Conservation (phyloP, 2,329 filamentous ascomycete species). For the Zasmidium cellare region DNA sequence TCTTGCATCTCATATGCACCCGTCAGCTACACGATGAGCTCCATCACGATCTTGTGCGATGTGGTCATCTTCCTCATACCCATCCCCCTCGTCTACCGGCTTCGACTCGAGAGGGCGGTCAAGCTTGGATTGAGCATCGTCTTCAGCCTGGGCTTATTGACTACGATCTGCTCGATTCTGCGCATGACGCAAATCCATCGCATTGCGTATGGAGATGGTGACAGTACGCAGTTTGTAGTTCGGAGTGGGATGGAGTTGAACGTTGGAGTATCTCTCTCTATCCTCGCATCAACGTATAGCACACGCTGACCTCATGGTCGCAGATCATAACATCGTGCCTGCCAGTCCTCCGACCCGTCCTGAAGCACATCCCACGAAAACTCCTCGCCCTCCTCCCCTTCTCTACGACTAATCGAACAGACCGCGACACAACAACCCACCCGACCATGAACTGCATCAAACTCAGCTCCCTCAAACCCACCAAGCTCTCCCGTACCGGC, state of each 20-base stretch:
- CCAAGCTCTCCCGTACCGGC: not conserved
- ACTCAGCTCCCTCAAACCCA: not conserved
- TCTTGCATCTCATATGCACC: constrained; percentile 90
- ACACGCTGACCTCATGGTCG: not conserved
- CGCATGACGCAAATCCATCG: constrained; percentile 17
- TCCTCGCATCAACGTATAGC: too few species aligned
- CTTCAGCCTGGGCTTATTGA: constrained; percentile 19
- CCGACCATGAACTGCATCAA: not conserved
- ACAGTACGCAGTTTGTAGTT: constrained; percentile 18
- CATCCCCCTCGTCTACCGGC: constrained; percentile 17
- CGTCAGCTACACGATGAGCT: constrained; percentile 75
- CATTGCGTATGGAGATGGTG: constrained; percentile 16
- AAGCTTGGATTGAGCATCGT: constrained; percentile 18
- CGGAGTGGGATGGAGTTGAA: constrained; percentile 18
- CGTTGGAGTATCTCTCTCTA: constrained; percentile 15
- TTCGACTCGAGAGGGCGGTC: constrained; percentile 17
- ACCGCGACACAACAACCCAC: not conserved
- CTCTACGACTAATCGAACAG: constrained; percentile 3
- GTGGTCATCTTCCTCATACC: constrained; percentile 19
- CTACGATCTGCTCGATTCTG: constrained; percentile 17
- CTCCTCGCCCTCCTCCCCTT: constrained; percentile 14
- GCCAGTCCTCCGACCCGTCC: constrained; percentile 18
- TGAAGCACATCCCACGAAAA: constrained; percentile 13
- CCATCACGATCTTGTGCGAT: constrained; percentile 17
- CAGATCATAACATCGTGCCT: constrained; percentile 23